These are phyloP conservation scores for Diaporthe vexans DNA, from an alignment of 2,329 filamentous ascomycete species.

Conservation along the genomic window DNA sequence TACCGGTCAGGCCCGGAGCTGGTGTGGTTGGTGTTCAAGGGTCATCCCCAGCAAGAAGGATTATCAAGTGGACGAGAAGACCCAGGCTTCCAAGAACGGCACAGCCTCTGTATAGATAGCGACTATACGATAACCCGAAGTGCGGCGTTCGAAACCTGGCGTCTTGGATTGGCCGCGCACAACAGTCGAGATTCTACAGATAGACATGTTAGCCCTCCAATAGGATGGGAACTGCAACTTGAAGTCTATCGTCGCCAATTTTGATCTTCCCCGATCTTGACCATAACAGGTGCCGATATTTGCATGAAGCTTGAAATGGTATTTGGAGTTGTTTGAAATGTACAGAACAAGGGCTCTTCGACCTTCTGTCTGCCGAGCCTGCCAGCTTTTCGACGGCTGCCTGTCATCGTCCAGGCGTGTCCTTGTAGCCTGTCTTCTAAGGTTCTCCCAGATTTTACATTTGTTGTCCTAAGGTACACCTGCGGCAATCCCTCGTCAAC, in stretches of 20 bases:
- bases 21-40: slow-evolving; percentile 93
- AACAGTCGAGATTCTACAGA: not conserved
- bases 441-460: slow-evolving; percentile 16
- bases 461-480: not conserved
- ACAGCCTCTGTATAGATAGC: not conserved
- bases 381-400: not conserved
- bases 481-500: not conserved
- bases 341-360: slow-evolving; percentile 34
- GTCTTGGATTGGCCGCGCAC: not conserved
- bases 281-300: not conserved
- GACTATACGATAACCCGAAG: not conserved
- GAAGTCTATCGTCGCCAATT: not conserved
- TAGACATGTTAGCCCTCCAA: too few relatives aligned
- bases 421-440: slow-evolving; percentile 3
- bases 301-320: slow-evolving; percentile 22
- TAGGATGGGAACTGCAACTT: not conserved
- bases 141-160: not conserved
- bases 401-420: not conserved
- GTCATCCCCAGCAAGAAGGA: slow-evolving; percentile 75
- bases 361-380: not conserved
- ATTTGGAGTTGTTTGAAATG: slow-evolving; percentile 9
- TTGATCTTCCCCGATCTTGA: not conserved
- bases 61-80: slow-evolving; percentile 45
- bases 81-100: not conserved
- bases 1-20: slow-evolving; percentile 77